A percentile compares a stretch with the other conserved stretches of the same genome.
Evolutionary conservation across 164 flowering plant species (phyloP).

Genomic region (Vitis riparia): DNA sequence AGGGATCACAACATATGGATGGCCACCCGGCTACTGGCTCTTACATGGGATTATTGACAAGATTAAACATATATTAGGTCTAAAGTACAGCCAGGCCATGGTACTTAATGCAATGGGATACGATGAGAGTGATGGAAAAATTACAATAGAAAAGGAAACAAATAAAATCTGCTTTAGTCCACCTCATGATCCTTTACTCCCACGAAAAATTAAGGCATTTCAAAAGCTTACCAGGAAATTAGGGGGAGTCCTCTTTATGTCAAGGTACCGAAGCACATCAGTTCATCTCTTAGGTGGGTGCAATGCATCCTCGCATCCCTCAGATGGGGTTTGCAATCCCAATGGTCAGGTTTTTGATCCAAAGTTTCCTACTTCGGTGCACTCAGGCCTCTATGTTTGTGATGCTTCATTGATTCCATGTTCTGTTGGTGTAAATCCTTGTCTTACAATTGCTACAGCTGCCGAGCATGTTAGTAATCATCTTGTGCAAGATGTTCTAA

Average conservation of each 20-base stretch:
- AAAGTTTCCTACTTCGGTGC: conserved; percentile 17
- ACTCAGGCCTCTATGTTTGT: conserved; percentile 36
- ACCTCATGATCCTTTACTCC: conserved; percentile 47
- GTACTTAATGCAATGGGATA: conserved; percentile 49
- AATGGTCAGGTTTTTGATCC: conserved; percentile 54
- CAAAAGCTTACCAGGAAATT: conserved; percentile 51
- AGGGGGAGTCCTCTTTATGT: conserved; percentile 63
- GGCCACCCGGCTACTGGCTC: conserved; percentile 50
- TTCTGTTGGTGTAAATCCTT: conserved; percentile 38
- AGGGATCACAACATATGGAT: conserved; percentile 47
- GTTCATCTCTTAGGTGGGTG: conserved; percentile 76
- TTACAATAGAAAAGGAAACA: conserved; percentile 28
- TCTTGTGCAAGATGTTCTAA: conserved; percentile 42
- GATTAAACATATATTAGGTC: conserved; percentile 24
- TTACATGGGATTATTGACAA: conserved; percentile 46
- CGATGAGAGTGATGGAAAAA: conserved; percentile 50
- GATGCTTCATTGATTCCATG: conserved; percentile 46
- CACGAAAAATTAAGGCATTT: conserved; percentile 43
- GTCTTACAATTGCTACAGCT: conserved; percentile 51
- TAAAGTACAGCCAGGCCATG: conserved; percentile 26
- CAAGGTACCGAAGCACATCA: conserved; percentile 53
- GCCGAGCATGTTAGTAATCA: conserved; percentile 51
- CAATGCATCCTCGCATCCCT: conserved; percentile 46
- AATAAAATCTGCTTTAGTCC: conserved; percentile 40
- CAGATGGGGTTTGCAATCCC: conserved; percentile 53